Evolutionary conservation across 2,329 filamentous ascomycete species (phyloP).

Genomic region (Dactylellina sp.): DNA sequence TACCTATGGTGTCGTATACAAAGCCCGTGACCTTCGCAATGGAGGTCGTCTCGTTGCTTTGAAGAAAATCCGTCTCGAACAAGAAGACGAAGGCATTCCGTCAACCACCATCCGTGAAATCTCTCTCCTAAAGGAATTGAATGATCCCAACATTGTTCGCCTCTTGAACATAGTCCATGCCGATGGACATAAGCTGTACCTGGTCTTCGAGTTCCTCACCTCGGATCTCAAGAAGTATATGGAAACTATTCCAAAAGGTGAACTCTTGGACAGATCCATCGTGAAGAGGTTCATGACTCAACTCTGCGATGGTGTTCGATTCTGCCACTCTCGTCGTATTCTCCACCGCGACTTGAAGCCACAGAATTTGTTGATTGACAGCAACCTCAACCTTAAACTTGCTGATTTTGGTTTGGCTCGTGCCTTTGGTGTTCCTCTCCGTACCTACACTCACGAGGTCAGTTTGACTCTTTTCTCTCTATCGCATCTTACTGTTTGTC

Average conservation of each 20-base stretch:
- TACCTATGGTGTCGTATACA: constrained; percentile 95
- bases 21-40: constrained; percentile 85
- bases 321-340: constrained; percentile 89
- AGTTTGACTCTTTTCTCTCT: not conserved
- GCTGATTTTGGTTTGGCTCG: constrained; percentile 90
- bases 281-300: constrained; percentile 95
- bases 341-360: constrained; percentile 90
- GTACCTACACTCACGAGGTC: constrained; percentile 92
- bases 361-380: constrained; percentile 87
- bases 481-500: not conserved
- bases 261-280: constrained; percentile 82
- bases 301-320: constrained; percentile 83
- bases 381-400: constrained; percentile 87
- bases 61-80: constrained; percentile 95
- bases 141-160: constrained; percentile 87
- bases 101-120: constrained; percentile 95
- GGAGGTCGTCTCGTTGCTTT: constrained; percentile 87
- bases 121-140: constrained; percentile 93
- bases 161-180: constrained; percentile 93
- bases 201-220: constrained; percentile 92
- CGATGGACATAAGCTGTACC: constrained; percentile 93
- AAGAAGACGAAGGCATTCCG: constrained; percentile 92
- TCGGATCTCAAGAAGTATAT: constrained; percentile 96
- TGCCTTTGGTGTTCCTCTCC: constrained; percentile 88
- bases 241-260: constrained; percentile 85